Conservation (phyloP, 148 eudicot genomes). For the Euryodendron excelsum region DNA sequence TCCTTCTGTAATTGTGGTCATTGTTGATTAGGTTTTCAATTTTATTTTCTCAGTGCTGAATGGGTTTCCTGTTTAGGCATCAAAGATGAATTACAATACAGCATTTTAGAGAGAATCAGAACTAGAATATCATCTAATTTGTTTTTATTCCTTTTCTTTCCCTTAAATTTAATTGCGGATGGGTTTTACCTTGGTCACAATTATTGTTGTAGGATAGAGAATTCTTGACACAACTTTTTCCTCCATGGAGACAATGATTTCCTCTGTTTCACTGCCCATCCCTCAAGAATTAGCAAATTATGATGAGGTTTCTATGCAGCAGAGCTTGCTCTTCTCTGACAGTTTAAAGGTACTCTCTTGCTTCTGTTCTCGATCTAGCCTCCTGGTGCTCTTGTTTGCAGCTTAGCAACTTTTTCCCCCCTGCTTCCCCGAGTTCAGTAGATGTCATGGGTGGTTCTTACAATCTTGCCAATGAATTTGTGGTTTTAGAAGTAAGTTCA, state of each 20-base stretch:
- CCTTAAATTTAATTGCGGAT: conserved; percentile 7
- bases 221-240: conserved; percentile 8
- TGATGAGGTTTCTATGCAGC: conserved; percentile 83
- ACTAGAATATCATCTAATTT: neutral
- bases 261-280: conserved; percentile 41
- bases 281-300: conserved; percentile 56
- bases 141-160: neutral
- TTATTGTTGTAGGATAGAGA: neutral
- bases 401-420: neutral
- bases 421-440: neutral
- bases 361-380: neutral
- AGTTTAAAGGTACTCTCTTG: conserved; percentile 66
- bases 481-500: neutral
- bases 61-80: neutral
- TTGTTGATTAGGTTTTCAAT: neutral
- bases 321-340: conserved; percentile 81
- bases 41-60: neutral
- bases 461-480: neutral
- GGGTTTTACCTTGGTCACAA: conserved; percentile 10
- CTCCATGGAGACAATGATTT: conserved; percentile 56
- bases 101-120: neutral
- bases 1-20: neutral
- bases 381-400: neutral
- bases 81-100: neutral
- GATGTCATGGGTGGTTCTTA: neutral